Base-by-base conservation (phyloP, 1,284 basidiomycete genomes). In the Pascua guehoae region DNA sequence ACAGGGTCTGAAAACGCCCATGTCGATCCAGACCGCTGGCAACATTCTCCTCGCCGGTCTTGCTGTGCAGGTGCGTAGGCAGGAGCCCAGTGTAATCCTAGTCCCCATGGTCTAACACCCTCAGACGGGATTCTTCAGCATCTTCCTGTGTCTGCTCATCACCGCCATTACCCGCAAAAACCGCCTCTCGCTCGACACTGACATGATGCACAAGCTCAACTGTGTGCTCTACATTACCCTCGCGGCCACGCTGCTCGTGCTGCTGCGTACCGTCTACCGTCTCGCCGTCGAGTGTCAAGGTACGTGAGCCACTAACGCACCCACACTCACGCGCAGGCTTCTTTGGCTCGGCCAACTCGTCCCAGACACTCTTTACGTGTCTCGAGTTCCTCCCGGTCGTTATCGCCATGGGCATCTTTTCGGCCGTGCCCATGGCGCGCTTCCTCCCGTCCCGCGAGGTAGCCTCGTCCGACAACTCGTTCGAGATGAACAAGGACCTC, bases 271-370 rank as follows among this genome's bases (percentile, higher is more conserved):
- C 1, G 59, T 73, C 1, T 80, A 73, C 62, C 69, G 79, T 47
- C 66, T 79, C 16, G 77, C 77, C 12, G 79, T 79, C 58, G 76
- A 77, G 17, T 77, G 71, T 12, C 69, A 78, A 57, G 75, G 74
- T 71, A 53, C 53, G 68, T 65, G 11, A 12, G 16, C 10, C 12
- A 12, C 8, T 24, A 36, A 37, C 17, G 16, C 15, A 37, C 16
- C 16, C 24, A 0, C 12, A 5, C 7, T 39, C 17, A 11, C 14
- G 39, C 12, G 11, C 56, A 68, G 74, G 78, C 32, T 68, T 76
- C 47, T 75, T 75, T 55, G 72, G 73, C 2, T 58, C 48, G 15
- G 76, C 76, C 0, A 66, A 67, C n/a, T 70, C 69, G 43, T 51
- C 61, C 43, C 75, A 79, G 57, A 53, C 56, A 10, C 65, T 79